Evolutionary conservation across 129 eudicot genomes (phyloP).

Genomic region (Flaveria ramosissima): DNA sequence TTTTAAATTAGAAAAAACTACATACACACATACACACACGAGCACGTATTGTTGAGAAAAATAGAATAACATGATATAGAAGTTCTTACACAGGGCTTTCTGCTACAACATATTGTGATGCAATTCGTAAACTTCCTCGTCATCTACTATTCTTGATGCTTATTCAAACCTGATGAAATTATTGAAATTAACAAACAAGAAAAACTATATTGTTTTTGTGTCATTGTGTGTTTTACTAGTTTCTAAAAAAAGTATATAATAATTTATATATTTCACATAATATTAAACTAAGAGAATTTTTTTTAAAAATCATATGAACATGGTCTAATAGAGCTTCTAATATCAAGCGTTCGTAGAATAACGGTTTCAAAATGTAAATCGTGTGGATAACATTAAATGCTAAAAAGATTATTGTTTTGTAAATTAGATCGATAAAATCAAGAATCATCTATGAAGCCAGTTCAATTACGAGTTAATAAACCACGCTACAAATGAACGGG

Average conservation of each 20-base stretch:
- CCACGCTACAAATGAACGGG: too few relatives aligned
- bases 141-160: slow-evolving; percentile 26
- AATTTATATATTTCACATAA: too few relatives aligned
- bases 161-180: slow-evolving; percentile 20
- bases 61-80: not conserved
- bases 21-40: not conserved
- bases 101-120: slow-evolving; percentile 50
- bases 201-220: not conserved
- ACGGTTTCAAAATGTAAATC: not conserved
- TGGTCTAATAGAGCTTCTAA: not conserved
- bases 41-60: not conserved
- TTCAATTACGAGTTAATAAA: too few relatives aligned
- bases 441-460: not conserved
- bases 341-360: not conserved
- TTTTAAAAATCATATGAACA: not conserved
- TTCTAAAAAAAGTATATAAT: too few relatives aligned
- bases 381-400: not conserved
- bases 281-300: too few relatives aligned
- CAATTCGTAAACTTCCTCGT: slow-evolving; percentile 49
- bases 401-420: not conserved
- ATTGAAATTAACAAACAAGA: not conserved
- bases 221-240: too few relatives aligned
- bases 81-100: slow-evolving; percentile 43
- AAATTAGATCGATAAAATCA: not conserved
- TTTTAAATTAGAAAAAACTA: not conserved